These are phyloP conservation scores for Ajuga chamaepitys DNA, from an alignment of 257 asterid genomes.

Conservation along the genomic window DNA sequence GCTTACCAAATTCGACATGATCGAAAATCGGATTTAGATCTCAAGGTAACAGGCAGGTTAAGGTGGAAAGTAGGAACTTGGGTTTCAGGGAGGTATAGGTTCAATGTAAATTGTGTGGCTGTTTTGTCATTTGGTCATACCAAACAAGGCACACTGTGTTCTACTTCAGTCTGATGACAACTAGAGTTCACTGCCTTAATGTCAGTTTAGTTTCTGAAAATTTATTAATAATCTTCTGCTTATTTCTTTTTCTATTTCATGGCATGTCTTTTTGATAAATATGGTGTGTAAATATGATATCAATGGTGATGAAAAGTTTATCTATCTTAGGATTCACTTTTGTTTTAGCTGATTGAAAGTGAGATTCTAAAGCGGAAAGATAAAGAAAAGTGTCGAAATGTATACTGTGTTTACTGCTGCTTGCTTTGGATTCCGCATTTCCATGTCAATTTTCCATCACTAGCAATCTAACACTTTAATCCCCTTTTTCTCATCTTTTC, in stretches of 20 bases:
- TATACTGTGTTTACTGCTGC: too few relatives aligned
- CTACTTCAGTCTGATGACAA: conserved; percentile 36
- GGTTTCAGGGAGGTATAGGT: conserved; percentile 55
- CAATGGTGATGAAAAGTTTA: background rate
- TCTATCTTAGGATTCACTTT: background rate
- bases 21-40: conserved; percentile 30
- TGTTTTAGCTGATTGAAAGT: background rate
- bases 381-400: too few relatives aligned
- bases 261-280: too few relatives aligned
- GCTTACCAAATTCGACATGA: conserved; percentile 37
- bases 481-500: too few relatives aligned
- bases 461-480: too few relatives aligned
- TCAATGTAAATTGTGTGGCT: conserved; percentile 42
- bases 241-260: too few relatives aligned
- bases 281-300: background rate
- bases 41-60: conserved; percentile 39
- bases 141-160: conserved; percentile 43
- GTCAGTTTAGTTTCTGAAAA: too few relatives aligned
- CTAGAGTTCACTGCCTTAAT: too few relatives aligned
- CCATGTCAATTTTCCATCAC: too few relatives aligned
- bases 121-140: conserved; percentile 37
- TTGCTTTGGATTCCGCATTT: too few relatives aligned
- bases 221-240: too few relatives aligned
- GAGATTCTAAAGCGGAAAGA: too few relatives aligned
- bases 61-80: conserved; percentile 69